These are phyloP conservation scores for Podila horticola DNA, from an alignment of 192 early-diverging fungal genomes.

Conservation along the genomic window DNA sequence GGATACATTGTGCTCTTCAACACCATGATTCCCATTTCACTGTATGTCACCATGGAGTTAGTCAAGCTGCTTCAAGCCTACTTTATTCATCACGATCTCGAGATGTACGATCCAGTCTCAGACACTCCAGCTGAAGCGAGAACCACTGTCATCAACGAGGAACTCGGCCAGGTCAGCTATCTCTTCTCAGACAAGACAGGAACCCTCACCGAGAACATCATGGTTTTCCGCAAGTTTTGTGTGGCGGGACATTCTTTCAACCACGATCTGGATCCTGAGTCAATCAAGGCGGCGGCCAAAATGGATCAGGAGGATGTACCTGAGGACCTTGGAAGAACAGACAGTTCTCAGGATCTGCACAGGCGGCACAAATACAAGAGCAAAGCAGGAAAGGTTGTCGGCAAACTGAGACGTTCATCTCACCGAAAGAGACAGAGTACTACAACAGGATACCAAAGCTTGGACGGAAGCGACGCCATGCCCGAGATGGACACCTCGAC, in stretches of 20 bases:
- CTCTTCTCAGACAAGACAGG: slow-evolving; percentile 94
- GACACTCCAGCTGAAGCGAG: slow-evolving; percentile 81
- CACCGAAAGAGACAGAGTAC: slow-evolving; percentile 23
- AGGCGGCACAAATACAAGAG: slow-evolving; percentile 27
- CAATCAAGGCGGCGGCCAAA: slow-evolving; percentile 19
- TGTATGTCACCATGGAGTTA: slow-evolving; percentile 89
- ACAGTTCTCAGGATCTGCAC: slow-evolving; percentile 1
- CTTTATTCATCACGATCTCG: slow-evolving; percentile 82
- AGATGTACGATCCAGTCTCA: slow-evolving; percentile 79
- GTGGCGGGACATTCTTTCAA: slow-evolving; percentile 68
- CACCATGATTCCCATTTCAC: slow-evolving; percentile 87
- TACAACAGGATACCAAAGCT: slow-evolving; percentile 33
- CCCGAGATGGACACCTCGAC: slow-evolving; percentile 19
- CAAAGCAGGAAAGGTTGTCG: slow-evolving; percentile 44
- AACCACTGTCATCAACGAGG: slow-evolving; percentile 87
- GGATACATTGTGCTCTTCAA: slow-evolving; percentile 85
- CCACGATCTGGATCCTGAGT: slow-evolving; percentile 69
- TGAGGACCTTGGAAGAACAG: slow-evolving; percentile 10
- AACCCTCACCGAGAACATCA: slow-evolving; percentile 88
- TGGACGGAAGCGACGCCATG: slow-evolving; percentile 15
- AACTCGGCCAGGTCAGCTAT: slow-evolving; percentile 87
- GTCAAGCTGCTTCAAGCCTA: slow-evolving; percentile 79
- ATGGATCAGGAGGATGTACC: slow-evolving; percentile 1
- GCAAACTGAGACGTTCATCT: slow-evolving; percentile 22
- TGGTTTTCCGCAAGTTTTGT: slow-evolving; percentile 80